Evolutionary conservation across 1,284 basidiomycete genomes (phyloP), one percentile per base, ranked within the genome.

Genomic region (Chondrostereum purpureum): DNA sequence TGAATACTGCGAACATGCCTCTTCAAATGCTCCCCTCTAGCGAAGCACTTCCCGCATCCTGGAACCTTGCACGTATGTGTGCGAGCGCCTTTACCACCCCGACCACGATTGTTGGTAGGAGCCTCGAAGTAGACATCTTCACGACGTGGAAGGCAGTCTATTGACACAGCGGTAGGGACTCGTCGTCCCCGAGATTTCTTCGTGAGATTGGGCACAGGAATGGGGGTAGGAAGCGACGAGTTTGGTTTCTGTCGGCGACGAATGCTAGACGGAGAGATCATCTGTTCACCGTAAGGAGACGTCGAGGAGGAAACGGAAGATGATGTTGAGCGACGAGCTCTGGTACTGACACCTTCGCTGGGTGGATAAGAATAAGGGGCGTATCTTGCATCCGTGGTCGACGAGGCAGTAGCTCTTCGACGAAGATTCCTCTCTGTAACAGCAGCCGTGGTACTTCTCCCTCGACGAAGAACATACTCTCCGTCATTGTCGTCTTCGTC

Each of bases 31-130:
- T 90, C 86, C 16, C 82, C 80, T 20, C 87, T 68, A 42, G 77
- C 78, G 62, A 90, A 88, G 52, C 81, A 83, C 66, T 89, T 90
- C 36, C 81, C 82, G 60, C 87, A 90, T 8, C 80, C 86, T 33
- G 73, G 68, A 21, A 88, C 84, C 50, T 74, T 74, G 65, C 88
- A 90, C 45, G 74, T 69, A 60, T 87, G 86, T 55, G 75, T 74
- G 50, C 86, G 67, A 47, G 65, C 61, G 52, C 68, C 68, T 66
- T 64, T 57, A 56, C 58, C 39, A 53, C 66, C 12, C 43, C 50
- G 47, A 58, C 57, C 24, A 55, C 47, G 44, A 46, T 51, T 6
- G 44, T 38, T 20, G 37, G 19, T 4, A 34, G 31, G 31, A 33
- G 45, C 21, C 14, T 52, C 43, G 37, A 45, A 56, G 56, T 37